Base-by-base conservation (phyloP, 176 grass and related monocot genomes). In the Oryza officinalis region DNA sequence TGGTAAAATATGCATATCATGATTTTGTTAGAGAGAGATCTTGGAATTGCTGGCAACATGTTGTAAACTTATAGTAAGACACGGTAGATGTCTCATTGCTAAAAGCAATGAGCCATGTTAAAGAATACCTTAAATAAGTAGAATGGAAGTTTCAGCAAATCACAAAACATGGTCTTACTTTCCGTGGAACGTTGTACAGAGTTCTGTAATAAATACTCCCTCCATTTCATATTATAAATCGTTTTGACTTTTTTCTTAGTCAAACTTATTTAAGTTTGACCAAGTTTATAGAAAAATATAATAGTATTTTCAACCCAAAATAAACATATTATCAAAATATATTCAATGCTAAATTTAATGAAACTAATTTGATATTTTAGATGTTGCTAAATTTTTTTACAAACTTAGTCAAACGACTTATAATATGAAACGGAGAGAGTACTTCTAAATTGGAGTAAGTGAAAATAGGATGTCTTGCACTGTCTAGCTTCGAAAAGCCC, bases 151-250 rank as follows among this genome's bases (percentile, higher is more conserved):
- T 27, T 82, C 22, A 76, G 20, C 14, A 46, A 67, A 43, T 22
- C 63, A 69, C 22, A 9, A 81, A 66, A 87, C 40, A 35, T 76
- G 25, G 17, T 87, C 27, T 76, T 69, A 6, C 69, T 61, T 33
- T 76, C 47, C 52, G 27, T 47, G 49, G 13, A 67, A 27, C 14
- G 46, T 47, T 63, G 14, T 75, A 63, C 28, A 60, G 22, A 60
- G 22, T 60, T 60, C 54, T 60, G 18, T 60, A 23, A 60, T 57
- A 22, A n/a, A n/a, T n/a, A n/a, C n/a, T n/a, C n/a, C n/a, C n/a
- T n/a, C n/a, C n/a, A n/a, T n/a, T n/a, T n/a, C n/a, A n/a, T n/a
- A n/a, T n/a, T n/a, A n/a, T n/a, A n/a, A n/a, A n/a, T n/a, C n/a
- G n/a, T n/a, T n/a, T n/a, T n/a, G n/a, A n/a, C n/a, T n/a, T n/a